Base-by-base conservation (phyloP, 306 rosid genomes). In the Pachyrhizus erosus region DNA sequence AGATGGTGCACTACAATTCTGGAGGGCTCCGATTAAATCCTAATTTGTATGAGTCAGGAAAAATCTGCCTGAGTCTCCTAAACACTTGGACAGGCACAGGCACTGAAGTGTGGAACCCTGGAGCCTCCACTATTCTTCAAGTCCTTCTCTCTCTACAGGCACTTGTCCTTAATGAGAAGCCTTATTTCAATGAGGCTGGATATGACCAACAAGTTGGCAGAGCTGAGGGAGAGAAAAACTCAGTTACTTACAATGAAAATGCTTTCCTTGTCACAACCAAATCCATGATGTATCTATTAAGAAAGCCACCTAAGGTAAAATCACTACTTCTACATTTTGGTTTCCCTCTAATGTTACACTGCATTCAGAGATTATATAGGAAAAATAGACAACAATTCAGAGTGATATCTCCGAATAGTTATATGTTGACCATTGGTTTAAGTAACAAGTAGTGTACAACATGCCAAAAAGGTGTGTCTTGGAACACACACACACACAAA, bases 171-270 rank as follows among this genome's bases (percentile, higher is more conserved):
- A 96, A 96, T 26, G 97, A 96, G 86, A 93, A 87, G 92, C 99
- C 99, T 70, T 96, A 96, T 87, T 93, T 93, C 86, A 96, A 96
- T 55, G 99, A 96, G 90, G 99, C 99, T 66, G 99, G 99, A 65
- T 93, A 93, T 75, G 97, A 93, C 89, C 93, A 89, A 70, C 99
- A 92, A 88, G 73, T 92, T 0, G 99, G 99, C 73, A 80, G 88
- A 91, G 91, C 93, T 9, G 98, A 96, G 82, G 99, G 97, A 81
- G 97, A 96, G 92, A 96, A 89, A 67, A 93, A 93, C 90, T 96
- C 99, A 1, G 90, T 88, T 14, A 87, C 94, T 91, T 96, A 96
- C 73, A 96, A 96, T 21, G 99, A 96, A 82, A 96, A 93, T 70
- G 94, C 97, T 60, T 92, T 90, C 84, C 98, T 96, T 9, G 87